Evolutionary conservation across 768 basidiomycete genomes (phyloP).

Genomic region (Podaxis sp.): DNA sequence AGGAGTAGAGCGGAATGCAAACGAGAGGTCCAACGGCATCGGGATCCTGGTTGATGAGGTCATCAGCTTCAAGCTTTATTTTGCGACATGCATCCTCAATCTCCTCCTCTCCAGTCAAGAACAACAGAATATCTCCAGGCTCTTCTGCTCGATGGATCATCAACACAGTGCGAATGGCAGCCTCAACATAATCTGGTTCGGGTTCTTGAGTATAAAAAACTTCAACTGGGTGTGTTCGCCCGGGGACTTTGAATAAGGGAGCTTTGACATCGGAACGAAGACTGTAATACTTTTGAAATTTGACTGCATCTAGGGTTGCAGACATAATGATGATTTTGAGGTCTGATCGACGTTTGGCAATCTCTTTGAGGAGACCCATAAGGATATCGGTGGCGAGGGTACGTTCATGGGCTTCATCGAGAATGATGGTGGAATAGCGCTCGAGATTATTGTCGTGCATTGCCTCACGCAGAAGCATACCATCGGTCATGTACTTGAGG

Average conservation of each 20-base stretch:
- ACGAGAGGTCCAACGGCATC: conserved; percentile 80
- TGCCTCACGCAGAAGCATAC: conserved; percentile 97
- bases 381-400: conserved; percentile 97
- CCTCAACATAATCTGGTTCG: conserved; percentile 95
- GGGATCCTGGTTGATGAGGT: conserved; percentile 68
- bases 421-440: conserved; percentile 95
- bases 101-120: conserved; percentile 98
- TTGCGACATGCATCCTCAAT: conserved; percentile 96
- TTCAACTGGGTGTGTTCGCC: conserved; percentile 93
- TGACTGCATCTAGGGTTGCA: conserved; percentile 93
- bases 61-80: conserved; percentile 89
- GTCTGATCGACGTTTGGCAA: conserved; percentile 79
- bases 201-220: conserved; percentile 93
- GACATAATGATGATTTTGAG: conserved; percentile 99
- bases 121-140: conserved; percentile 88
- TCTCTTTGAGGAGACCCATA: conserved; percentile 91
- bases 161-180: conserved; percentile 91
- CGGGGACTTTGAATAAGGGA: conserved; percentile 88
- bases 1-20: conserved; percentile 94
- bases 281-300: conserved; percentile 94
- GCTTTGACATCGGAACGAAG: conserved; percentile 47
- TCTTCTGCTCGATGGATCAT: conserved; percentile 98
- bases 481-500: conserved; percentile 99
- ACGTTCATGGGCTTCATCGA: conserved; percentile 98
- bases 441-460: conserved; percentile 93